Evolutionary conservation across 768 basidiomycete genomes (phyloP), one percentile per base, ranked within the genome.

Genomic region (Chlorophyllum brunneum): DNA sequence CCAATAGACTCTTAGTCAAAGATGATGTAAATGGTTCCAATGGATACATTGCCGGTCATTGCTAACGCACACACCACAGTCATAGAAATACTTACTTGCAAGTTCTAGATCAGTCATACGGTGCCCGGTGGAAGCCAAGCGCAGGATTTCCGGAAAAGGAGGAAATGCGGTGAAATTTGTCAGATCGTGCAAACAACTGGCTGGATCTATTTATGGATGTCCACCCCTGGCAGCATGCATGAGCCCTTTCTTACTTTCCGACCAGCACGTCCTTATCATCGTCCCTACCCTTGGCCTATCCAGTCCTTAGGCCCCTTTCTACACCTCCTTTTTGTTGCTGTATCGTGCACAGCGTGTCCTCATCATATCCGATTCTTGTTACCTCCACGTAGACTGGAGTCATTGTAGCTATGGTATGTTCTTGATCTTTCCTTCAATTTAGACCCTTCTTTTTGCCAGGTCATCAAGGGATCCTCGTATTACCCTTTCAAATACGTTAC

Each of bases 141-240:
- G 10, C 20, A 40, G 39, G 20, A 40, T 24, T 7, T n/a, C 63
- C 58, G 37, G 15, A 41, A 56, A 49, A 56, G 63, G 62, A 44
- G 36, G 50, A 63, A 63, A 47, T 59, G 62, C 60, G 66, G 66
- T n/a, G 63, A 61, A 59, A 66, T 63, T 65, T 66, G 61, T 61
- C 59, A 61, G 33, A 34, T 59, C 51, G 48, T 42, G 40, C 54
- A 40, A 55, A 51, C 31, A 33, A 47, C 45, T 9, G 37, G 5
- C 48, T 52, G 55, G 49, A 55, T 54, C 52, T 40, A 46, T 45
- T 51, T 50, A 40, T 48, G 54, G 54, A 46, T 56, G 51, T 45
- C 50, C 47, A 36, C 38, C 39, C 30, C 26, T 48, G 49, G 41
- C 51, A 52, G 39, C 47, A 48, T 50, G 51, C 41, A 44, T 37